These are phyloP conservation scores for Dactylonectria estremocensis DNA, from an alignment of 2,329 filamentous ascomycete genomes.

Conservation along the genomic window DNA sequence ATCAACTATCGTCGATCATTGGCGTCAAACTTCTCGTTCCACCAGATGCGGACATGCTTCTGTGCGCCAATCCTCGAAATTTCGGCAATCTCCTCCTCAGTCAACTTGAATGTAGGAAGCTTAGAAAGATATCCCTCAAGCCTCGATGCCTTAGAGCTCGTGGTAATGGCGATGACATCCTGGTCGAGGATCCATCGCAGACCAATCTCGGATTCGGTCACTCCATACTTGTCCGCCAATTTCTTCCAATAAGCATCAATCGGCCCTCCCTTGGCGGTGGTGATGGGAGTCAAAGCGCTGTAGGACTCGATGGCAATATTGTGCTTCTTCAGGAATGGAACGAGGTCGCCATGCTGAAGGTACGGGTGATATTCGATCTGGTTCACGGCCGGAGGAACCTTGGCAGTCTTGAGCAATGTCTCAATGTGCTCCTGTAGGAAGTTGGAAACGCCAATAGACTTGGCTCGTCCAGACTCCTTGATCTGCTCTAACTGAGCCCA, in stretches of 20 bases:
- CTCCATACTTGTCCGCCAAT: constrained; percentile 21
- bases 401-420: constrained; percentile 22
- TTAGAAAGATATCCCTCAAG: constrained; percentile 7
- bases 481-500: constrained; percentile 24
- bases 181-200: constrained; percentile 27
- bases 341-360: constrained; percentile 24
- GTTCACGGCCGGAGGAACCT: constrained; percentile 29
- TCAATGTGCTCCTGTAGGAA: constrained; percentile 30
- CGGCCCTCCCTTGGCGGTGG: not conserved
- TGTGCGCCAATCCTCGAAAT: not conserved
- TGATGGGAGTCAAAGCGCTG: constrained; percentile 24
- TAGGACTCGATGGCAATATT: constrained; percentile 25
- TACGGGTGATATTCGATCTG: constrained; percentile 40
- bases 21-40: no score
- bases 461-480: constrained; percentile 10
- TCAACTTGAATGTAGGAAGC: constrained; percentile 5
- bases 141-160: constrained; percentile 11
- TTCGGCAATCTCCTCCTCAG: not conserved
- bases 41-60: no score
- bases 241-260: not conserved
- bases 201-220: constrained; percentile 17
- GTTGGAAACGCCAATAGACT: constrained; percentile 34
- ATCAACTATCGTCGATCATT: no score
- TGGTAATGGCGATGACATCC: constrained; percentile 13
- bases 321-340: constrained; percentile 20